These are phyloP conservation scores for Pseudisothecium myosuroides DNA, from an alignment of 225 moss, liverwort and hornwort genomes.

Conservation along the genomic window DNA sequence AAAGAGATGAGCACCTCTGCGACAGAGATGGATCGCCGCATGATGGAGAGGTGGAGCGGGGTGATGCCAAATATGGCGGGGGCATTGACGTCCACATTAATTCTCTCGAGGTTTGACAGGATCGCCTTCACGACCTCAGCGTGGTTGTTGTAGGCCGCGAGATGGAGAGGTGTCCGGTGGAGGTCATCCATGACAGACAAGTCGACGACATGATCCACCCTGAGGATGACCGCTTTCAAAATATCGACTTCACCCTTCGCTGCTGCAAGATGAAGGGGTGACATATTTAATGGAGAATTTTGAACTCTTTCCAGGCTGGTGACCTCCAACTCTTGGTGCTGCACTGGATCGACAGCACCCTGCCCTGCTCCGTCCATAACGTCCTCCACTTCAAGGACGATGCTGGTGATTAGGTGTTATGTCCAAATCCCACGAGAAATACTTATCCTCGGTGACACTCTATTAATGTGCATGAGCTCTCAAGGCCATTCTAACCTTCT, in stretches of 20 bases:
- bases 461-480: neutral
- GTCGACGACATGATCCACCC: neutral
- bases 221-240: neutral
- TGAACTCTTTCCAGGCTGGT: neutral
- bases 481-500: neutral
- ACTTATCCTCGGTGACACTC: neutral
- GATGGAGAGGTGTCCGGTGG: conserved; percentile 42
- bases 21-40: conserved; percentile 13
- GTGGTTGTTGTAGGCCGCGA: conserved; percentile 29
- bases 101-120: neutral
- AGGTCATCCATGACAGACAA: conserved; percentile 18
- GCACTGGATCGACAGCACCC: neutral
- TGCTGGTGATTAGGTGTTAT: neutral
- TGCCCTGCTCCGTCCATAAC: neutral
- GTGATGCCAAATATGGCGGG: conserved; percentile 29
- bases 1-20: conserved; percentile 4
- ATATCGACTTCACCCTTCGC: conserved; percentile 10
- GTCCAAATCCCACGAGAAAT: neutral
- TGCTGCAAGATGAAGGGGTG: conserved; percentile 28
- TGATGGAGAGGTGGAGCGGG: conserved; percentile 31
- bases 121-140: conserved; percentile 12
- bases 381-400: neutral
- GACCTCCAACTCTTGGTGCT: neutral
- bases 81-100: conserved; percentile 23
- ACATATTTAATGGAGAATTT: conserved; percentile 8